phyloP scores from a whole-genome alignment of 179 eudicot species.

The Patellifolia procumbens region DNA sequence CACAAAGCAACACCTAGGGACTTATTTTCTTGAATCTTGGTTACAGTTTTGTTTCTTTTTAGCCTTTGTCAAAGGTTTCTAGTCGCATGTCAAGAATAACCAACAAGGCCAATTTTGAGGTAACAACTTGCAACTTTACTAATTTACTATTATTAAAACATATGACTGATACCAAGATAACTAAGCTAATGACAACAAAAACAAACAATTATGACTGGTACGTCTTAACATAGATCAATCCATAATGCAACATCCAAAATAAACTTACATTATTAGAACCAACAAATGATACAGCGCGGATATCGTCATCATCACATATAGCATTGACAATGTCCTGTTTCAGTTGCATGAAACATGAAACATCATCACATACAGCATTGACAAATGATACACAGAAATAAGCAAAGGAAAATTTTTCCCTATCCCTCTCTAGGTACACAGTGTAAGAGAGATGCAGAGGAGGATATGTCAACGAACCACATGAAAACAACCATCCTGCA shows the following conservation, averaged over 20 bases:
- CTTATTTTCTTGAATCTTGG: too few species aligned
- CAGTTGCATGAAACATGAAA: not conserved
- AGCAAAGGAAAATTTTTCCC: not conserved
- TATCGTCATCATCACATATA: slow-evolving; percentile 90
- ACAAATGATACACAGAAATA: not conserved
- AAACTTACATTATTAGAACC: slow-evolving; percentile 75
- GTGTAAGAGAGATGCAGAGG: not conserved
- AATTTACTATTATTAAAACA: not conserved
- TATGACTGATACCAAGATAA: not conserved
- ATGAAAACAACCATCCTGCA: not conserved
- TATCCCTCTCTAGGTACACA: not conserved
- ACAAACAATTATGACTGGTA: not conserved
- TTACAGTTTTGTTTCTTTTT: too few species aligned
- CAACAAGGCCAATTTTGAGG: too few species aligned
- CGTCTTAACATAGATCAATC: not conserved
- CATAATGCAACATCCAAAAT: not conserved
- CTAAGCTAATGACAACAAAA: not conserved
- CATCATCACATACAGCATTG: too few species aligned
- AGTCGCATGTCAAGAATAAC: too few species aligned
- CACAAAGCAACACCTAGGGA: too few species aligned
- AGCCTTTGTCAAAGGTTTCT: too few species aligned
- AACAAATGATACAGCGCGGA: slow-evolving; percentile 89
- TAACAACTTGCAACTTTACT: too few species aligned
- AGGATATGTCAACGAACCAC: not conserved
- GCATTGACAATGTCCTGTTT: slow-evolving; percentile 83